A percentile compares a stretch with the other conserved stretches of the same genome.
These are phyloP conservation scores for Beta lomatogona DNA, from an alignment of 179 eudicot species.

Conservation along the genomic window DNA sequence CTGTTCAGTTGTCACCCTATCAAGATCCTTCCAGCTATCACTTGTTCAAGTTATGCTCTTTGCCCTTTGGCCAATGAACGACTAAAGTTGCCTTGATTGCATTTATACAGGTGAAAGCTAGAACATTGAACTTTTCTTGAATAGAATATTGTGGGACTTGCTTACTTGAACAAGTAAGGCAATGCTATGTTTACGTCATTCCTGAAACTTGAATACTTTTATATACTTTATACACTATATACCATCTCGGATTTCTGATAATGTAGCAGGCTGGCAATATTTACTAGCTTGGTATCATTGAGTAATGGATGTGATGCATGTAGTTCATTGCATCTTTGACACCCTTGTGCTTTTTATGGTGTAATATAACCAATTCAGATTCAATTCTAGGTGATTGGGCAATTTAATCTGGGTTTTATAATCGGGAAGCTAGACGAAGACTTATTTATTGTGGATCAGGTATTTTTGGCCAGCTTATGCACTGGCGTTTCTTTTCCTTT, in stretches of 20 bases:
- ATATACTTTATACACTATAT: background rate
- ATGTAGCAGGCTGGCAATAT: background rate
- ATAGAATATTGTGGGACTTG: background rate
- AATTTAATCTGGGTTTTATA: constrained; percentile 95
- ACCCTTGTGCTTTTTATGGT: background rate
- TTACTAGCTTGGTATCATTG: background rate
- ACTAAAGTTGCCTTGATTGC: background rate
- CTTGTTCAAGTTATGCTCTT: background rate
- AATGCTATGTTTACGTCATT: background rate
- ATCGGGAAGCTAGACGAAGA: constrained; percentile 88
- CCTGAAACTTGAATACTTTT: background rate
- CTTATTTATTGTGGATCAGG: constrained; percentile 98
- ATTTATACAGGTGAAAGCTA: background rate
- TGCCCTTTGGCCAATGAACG: background rate
- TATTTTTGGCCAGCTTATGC: constrained; percentile 26
- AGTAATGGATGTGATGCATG: background rate
- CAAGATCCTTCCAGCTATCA: background rate
- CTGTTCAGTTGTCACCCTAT: background rate
- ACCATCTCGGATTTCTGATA: no score
- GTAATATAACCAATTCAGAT: background rate
- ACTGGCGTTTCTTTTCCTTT: background rate
- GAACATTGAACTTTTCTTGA: background rate
- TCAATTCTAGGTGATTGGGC: constrained; percentile 74
- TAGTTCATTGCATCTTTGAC: constrained; percentile 1
- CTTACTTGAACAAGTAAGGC: background rate